phyloP scores from a whole-genome alignment of 345 rosid genomes.

The Eucalyptus decipiens region DNA sequence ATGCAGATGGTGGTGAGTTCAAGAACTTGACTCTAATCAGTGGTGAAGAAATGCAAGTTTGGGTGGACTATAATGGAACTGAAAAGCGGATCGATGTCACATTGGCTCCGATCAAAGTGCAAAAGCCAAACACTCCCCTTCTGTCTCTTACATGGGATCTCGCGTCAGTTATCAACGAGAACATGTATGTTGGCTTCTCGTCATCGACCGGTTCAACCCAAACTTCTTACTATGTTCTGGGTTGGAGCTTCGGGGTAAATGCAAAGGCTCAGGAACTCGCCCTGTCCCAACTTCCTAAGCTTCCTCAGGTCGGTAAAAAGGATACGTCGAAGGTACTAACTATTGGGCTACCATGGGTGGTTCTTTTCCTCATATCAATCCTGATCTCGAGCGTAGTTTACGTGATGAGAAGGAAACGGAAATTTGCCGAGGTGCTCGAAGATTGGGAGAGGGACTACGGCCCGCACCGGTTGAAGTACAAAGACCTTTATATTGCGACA shows the following conservation, averaged over 20 bases:
- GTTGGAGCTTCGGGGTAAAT: constrained; percentile 62
- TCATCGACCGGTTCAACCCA: constrained; percentile 40
- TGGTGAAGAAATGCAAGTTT: constrained; percentile 23
- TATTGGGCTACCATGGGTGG: constrained; percentile 32
- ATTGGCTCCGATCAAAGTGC: constrained; percentile 14
- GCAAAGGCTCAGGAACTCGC: constrained; percentile 18
- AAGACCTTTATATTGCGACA: constrained; percentile 52
- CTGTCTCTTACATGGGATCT: constrained; percentile 30
- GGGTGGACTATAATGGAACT: constrained; percentile 39
- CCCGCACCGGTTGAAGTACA: constrained; percentile 49
- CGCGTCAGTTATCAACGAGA: constrained; percentile 1
- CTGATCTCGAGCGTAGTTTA: neutral
- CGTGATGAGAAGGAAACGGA: constrained; percentile 25
- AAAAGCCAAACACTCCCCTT: constrained; percentile 34
- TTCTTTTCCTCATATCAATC: constrained; percentile 3
- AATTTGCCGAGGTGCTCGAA: constrained; percentile 54
- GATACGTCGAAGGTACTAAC: constrained; percentile 12
- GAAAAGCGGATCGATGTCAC: constrained; percentile 26
- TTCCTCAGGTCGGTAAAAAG: constrained; percentile 29
- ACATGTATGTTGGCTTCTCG: constrained; percentile 69
- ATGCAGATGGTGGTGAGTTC: neutral
- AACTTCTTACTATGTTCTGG: constrained; percentile 21
- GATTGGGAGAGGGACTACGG: constrained; percentile 63
- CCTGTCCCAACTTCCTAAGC: constrained; percentile 42
- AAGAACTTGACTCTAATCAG: constrained; percentile 14